A percentile compares a stretch with the other conserved stretches of the same genome.
Conservation (phyloP, 2,329 filamentous ascomycete genomes). For the Ascocoryne sarcoides region DNA sequence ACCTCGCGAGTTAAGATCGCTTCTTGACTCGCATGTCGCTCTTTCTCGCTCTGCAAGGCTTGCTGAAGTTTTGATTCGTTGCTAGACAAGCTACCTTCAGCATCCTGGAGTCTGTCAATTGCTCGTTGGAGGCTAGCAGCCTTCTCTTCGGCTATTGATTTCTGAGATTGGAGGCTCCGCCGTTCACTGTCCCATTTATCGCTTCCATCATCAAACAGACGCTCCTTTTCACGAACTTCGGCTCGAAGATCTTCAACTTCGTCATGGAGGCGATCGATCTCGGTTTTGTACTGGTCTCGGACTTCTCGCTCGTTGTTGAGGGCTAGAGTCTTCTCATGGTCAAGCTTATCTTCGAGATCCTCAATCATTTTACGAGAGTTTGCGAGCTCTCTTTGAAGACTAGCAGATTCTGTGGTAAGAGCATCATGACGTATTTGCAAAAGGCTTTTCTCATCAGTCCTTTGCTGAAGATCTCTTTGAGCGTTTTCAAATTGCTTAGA, state of each 20-base stretch:
- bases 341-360: slow-evolving; percentile 40
- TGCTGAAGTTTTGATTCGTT: slow-evolving; percentile 61
- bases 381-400: slow-evolving; percentile 56
- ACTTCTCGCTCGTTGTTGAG: slow-evolving; percentile 52
- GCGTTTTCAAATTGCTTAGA: slow-evolving; percentile 39
- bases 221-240: slow-evolving; percentile 61
- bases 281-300: slow-evolving; percentile 42
- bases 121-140: slow-evolving; percentile 59
- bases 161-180: slow-evolving; percentile 55
- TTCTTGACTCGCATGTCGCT: slow-evolving; percentile 66
- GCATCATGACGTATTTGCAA: slow-evolving; percentile 62
- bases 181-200: slow-evolving; percentile 65
- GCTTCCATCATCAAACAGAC: slow-evolving; percentile 59
- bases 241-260: slow-evolving; percentile 44
- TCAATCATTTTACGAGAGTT: slow-evolving; percentile 34
- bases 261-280: slow-evolving; percentile 43
- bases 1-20: slow-evolving; percentile 63
- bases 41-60: slow-evolving; percentile 59
- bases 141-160: slow-evolving; percentile 58
- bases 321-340: slow-evolving; percentile 32
- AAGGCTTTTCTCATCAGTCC: slow-evolving; percentile 57
- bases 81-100: slow-evolving; percentile 56
- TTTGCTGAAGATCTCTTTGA: slow-evolving; percentile 50
- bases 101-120: slow-evolving; percentile 60
- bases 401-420: slow-evolving; percentile 54